phyloP scores from a whole-genome alignment of 176 grass and related monocot genomes.

The Triticum monococcum region DNA sequence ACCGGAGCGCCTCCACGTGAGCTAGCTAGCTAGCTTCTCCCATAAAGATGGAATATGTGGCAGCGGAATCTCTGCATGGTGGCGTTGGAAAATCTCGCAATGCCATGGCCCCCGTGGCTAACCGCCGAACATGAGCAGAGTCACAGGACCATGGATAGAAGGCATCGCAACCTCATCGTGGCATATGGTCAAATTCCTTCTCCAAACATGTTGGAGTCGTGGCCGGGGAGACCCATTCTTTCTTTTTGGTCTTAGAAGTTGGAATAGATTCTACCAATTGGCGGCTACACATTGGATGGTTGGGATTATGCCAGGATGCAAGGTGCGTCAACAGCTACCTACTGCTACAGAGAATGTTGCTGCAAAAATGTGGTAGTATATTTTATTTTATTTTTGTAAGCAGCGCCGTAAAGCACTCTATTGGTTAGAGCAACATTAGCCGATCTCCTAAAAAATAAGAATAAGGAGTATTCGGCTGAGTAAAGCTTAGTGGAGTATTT shows the following conservation, averaged over 20 bases:
- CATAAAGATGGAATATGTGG: conserved; percentile 2
- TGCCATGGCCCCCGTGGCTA: conserved; percentile 20
- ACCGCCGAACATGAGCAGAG: conserved; percentile 6
- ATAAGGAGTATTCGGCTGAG: no score
- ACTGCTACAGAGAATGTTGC: background rate
- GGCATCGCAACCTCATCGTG: conserved; percentile 6
- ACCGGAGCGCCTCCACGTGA: conserved; percentile 23
- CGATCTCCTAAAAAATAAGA: no score
- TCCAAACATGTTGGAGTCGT: conserved; percentile 42
- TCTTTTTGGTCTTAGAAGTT: background rate
- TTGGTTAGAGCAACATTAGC: no score
- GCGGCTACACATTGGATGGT: background rate
- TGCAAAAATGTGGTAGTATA: background rate
- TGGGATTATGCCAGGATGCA: background rate
- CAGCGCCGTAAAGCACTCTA: no score
- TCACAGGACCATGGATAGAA: conserved; percentile 1
- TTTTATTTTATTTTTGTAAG: no score
- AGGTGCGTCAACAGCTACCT: no score
- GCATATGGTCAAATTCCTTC: conserved; percentile 36
- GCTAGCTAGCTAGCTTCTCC: no score
- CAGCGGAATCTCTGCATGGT: background rate
- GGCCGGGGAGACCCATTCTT: conserved; percentile 20
- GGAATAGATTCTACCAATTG: background rate
- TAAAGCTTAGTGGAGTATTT: no score
- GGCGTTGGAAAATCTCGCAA: conserved; percentile 11